Evolutionary conservation across 352 stramenopile genomes (phyloP).

Genomic region (Phytophthora cactorum): DNA sequence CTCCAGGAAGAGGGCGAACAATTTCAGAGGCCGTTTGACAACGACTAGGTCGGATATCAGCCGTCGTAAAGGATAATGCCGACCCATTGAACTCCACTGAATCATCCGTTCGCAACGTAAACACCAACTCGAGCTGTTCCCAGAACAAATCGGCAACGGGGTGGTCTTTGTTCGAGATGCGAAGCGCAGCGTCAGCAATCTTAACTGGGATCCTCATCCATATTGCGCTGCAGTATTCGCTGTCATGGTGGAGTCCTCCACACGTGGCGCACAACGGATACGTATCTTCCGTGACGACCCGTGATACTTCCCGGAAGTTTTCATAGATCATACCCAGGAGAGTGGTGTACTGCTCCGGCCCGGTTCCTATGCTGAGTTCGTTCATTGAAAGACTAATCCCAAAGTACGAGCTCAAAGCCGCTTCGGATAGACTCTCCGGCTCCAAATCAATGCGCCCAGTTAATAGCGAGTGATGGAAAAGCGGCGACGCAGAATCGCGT

Average conservation of each 20-base stretch:
- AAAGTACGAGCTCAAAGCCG: slow-evolving; percentile 66
- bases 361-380: slow-evolving; percentile 75
- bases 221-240: slow-evolving; percentile 70
- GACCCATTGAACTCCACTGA: slow-evolving; percentile 74
- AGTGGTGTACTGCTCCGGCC: slow-evolving; percentile 67
- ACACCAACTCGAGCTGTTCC: slow-evolving; percentile 82
- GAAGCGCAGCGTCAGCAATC: slow-evolving; percentile 75
- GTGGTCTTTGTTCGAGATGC: slow-evolving; percentile 64
- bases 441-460: slow-evolving; percentile 78
- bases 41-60: slow-evolving; percentile 66
- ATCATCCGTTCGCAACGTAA: slow-evolving; percentile 84
- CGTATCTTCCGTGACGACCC: slow-evolving; percentile 79
- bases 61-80: slow-evolving; percentile 58
- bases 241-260: slow-evolving; percentile 68
- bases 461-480: slow-evolving; percentile 87
- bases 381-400: slow-evolving; percentile 76
- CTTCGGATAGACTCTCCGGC: slow-evolving; percentile 72
- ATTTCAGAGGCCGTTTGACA: slow-evolving; percentile 70
- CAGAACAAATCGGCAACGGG: slow-evolving; percentile 76
- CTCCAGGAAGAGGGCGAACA: slow-evolving; percentile 68
- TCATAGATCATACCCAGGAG: slow-evolving; percentile 87
- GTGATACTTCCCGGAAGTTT: slow-evolving; percentile 86
- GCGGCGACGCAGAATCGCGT: slow-evolving; percentile 50
- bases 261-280: slow-evolving; percentile 74
- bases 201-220: slow-evolving; percentile 85